These are phyloP conservation scores for Hanseniaspora hatyaiensis DNA, from an alignment of 805 yeast genomes.

Conservation along the genomic window DNA sequence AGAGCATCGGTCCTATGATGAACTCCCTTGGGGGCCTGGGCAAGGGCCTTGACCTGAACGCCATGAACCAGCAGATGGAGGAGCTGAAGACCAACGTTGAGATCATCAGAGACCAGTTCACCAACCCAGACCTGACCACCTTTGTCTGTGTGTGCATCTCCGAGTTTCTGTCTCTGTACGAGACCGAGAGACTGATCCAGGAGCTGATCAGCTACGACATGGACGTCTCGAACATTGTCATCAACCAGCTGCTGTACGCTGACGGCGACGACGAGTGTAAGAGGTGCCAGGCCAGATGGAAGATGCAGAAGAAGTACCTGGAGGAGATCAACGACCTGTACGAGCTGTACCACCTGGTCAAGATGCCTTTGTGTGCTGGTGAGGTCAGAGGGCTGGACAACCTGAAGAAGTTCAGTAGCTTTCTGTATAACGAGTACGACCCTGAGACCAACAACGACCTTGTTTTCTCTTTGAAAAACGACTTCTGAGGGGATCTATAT, in stretches of 20 bases:
- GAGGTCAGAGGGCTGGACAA: slow-evolving; percentile 91
- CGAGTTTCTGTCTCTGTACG: slow-evolving; percentile 89
- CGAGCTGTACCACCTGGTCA: slow-evolving; percentile 92
- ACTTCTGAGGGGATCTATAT: slow-evolving; percentile 31
- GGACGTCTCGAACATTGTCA: slow-evolving; percentile 93
- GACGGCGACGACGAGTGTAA: slow-evolving; percentile 63
- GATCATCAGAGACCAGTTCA: slow-evolving; percentile 88
- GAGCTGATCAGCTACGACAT: slow-evolving; percentile 87
- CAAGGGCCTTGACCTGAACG: slow-evolving; percentile 51
- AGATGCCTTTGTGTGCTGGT: slow-evolving; percentile 87
- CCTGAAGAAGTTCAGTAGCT: slow-evolving; percentile 70
- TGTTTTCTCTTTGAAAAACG: slow-evolving; percentile 21
- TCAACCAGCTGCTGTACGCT: slow-evolving; percentile 87
- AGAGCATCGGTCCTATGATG: slow-evolving; percentile 83
- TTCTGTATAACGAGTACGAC: slow-evolving; percentile 65
- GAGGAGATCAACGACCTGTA: slow-evolving; percentile 92
- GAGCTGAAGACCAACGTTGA: slow-evolving; percentile 70
- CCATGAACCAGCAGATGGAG: slow-evolving; percentile 64
- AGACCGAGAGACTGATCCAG: slow-evolving; percentile 95
- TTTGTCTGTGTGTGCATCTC: slow-evolving; percentile 95
- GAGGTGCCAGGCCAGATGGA: slow-evolving; percentile 84
- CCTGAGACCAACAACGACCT: slow-evolving; percentile 40
- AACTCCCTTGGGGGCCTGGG: slow-evolving; percentile 64
- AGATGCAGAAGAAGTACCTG: slow-evolving; percentile 89
- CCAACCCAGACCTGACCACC: slow-evolving; percentile 90